Conservation (phyloP, 2,329 filamentous ascomycete species). For the Dothiorella sarmentorum region DNA sequence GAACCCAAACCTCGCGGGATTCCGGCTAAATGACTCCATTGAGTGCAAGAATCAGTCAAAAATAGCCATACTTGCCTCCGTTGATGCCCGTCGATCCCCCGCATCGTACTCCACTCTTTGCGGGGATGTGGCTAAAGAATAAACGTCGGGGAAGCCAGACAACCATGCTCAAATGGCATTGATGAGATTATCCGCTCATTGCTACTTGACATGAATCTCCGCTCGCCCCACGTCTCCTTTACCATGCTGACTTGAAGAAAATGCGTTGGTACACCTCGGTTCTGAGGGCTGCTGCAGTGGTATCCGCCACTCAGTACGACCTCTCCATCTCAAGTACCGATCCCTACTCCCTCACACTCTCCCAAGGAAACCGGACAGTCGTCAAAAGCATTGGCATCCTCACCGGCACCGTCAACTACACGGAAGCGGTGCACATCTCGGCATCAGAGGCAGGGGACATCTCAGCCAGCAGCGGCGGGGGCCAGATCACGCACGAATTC, state of each 20-base stretch:
- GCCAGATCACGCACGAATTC: slow-evolving; percentile 21
- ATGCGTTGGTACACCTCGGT: background rate
- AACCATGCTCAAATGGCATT: too few species aligned
- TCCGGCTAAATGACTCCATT: too few species aligned
- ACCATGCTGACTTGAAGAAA: too few species aligned
- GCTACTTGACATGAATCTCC: too few species aligned
- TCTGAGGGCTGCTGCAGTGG: background rate
- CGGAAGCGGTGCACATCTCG: slow-evolving; percentile 11
- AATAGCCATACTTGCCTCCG: too few species aligned
- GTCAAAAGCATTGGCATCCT: slow-evolving; percentile 25
- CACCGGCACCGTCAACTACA: slow-evolving; percentile 22
- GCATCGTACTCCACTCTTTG: too few species aligned
- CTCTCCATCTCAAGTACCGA: background rate
- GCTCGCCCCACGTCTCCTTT: too few species aligned
- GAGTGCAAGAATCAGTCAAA: too few species aligned
- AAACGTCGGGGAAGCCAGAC: too few species aligned
- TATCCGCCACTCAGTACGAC: background rate
- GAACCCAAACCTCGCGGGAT: background rate
- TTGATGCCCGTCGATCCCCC: too few species aligned
- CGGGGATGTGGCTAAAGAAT: too few species aligned
- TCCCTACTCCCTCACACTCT: slow-evolving; percentile 22
- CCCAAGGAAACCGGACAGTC: slow-evolving; percentile 22
- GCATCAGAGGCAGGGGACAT: slow-evolving; percentile 16
- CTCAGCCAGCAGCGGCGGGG: slow-evolving; percentile 16
- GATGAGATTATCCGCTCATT: too few species aligned